A percentile compares a stretch with the other conserved stretches of the same genome.
Conservation (phyloP, 208 protist species). For the Balamuthia mandrillaris region DNA sequence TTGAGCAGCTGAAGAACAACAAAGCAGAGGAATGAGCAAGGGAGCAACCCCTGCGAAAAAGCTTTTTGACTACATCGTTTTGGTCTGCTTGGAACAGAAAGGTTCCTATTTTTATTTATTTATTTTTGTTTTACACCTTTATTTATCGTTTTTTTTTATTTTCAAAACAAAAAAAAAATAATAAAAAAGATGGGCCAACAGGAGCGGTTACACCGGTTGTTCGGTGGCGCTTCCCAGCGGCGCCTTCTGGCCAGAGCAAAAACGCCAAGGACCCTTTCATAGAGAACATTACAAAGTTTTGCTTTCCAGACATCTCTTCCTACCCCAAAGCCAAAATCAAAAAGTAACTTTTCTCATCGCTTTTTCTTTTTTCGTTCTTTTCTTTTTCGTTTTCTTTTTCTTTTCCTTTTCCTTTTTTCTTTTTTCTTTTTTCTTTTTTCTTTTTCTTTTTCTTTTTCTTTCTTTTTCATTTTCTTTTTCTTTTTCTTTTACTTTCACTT, state of each 20-base stretch:
- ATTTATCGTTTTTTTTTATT: background rate
- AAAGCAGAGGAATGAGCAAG: too few relatives aligned
- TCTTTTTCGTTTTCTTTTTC: background rate
- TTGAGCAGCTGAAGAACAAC: too few relatives aligned
- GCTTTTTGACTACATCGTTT: too few relatives aligned
- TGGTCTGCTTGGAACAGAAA: too few relatives aligned
- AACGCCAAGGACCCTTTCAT: background rate
- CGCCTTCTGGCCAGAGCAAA: too few relatives aligned
- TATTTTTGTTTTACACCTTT: background rate
- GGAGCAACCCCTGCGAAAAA: too few relatives aligned
- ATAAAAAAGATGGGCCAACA: too few relatives aligned
- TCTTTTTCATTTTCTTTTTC: background rate
- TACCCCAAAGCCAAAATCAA: background rate
- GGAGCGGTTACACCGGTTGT: background rate
- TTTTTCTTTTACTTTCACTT: background rate
- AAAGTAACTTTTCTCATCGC: background rate
- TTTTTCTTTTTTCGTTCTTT: background rate
- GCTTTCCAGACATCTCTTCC: background rate
- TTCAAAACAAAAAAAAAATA: too few relatives aligned
- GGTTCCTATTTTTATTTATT: background rate
- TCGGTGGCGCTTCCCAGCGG: background rate
- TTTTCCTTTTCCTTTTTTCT: background rate
- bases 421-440: background rate
- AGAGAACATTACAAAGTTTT: background rate
- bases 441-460: background rate